Evolutionary conservation across 1,139 yeast genomes (phyloP).

Genomic region (Saccharomyces hybrid): DNA sequence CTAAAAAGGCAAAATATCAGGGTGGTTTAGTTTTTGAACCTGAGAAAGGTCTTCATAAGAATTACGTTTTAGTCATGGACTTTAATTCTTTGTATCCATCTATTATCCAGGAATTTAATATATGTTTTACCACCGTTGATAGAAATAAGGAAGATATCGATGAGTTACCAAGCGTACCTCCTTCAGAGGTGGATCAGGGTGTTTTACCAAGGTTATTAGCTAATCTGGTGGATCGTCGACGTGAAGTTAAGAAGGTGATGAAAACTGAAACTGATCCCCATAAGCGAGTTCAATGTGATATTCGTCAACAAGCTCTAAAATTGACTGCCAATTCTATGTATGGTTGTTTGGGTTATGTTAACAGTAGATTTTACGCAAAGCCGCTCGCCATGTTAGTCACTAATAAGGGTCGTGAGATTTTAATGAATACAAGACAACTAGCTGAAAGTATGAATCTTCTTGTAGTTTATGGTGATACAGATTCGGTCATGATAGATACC

Average conservation of each 20-base stretch:
- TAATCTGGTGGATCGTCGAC: slow-evolving; percentile 81
- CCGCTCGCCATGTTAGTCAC: slow-evolving; percentile 96
- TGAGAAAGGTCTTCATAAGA: slow-evolving; percentile 87
- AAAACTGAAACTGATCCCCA: slow-evolving; percentile 62
- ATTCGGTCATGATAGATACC: slow-evolving; percentile 97
- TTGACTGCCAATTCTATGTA: slow-evolving; percentile 98
- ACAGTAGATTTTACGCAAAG: slow-evolving; percentile 90
- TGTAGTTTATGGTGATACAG: slow-evolving; percentile 98
- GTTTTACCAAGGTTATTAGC: slow-evolving; percentile 81
- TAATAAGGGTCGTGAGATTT: slow-evolving; percentile 89
- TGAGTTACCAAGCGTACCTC: slow-evolving; percentile 68
- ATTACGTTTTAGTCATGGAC: slow-evolving; percentile 90
- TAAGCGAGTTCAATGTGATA: slow-evolving; percentile 78
- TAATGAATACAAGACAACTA: slow-evolving; percentile 85
- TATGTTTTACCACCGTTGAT: slow-evolving; percentile 92
- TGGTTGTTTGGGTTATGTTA: slow-evolving; percentile 92
- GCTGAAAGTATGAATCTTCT: slow-evolving; percentile 79
- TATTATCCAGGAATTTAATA: slow-evolving; percentile 92
- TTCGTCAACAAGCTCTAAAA: slow-evolving; percentile 92
- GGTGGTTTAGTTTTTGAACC: slow-evolving; percentile 99
- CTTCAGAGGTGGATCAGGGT: slow-evolving; percentile 54
- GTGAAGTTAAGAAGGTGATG: slow-evolving; percentile 82
- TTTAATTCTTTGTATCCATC: slow-evolving; percentile 97
- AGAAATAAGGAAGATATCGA: slow-evolving; percentile 58
- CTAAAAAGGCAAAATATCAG: slow-evolving; percentile 76